phyloP scores from a whole-genome alignment of 2,329 filamentous ascomycete species.

The Curvularia eragrostidis region DNA sequence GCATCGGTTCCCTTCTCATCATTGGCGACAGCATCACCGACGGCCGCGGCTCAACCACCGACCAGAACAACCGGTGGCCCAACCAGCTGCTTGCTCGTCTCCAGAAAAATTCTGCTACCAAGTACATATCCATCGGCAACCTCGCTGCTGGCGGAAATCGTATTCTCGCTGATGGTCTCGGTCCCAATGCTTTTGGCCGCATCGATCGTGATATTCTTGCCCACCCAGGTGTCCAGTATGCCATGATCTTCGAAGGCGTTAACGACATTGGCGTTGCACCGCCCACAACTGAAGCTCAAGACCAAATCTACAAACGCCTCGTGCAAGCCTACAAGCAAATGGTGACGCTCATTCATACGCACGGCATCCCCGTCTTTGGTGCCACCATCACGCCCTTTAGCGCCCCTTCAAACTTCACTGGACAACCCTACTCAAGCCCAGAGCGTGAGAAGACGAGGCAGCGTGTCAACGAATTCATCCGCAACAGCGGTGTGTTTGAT shows the following conservation, averaged over 20 bases:
- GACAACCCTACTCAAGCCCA: slow-evolving; percentile 43
- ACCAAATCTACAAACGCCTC: slow-evolving; percentile 58
- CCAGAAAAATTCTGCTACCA: slow-evolving; percentile 50
- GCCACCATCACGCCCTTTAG: slow-evolving; percentile 72
- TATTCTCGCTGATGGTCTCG: slow-evolving; percentile 66
- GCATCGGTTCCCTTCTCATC: slow-evolving; percentile 58
- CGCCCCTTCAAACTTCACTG: slow-evolving; percentile 43
- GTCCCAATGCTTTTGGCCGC: slow-evolving; percentile 66
- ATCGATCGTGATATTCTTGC: slow-evolving; percentile 70
- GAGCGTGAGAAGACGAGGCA: slow-evolving; percentile 63
- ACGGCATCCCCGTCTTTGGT: slow-evolving; percentile 64
- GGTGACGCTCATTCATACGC: slow-evolving; percentile 60
- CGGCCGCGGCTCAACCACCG: slow-evolving; percentile 65
- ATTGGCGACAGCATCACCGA: slow-evolving; percentile 72
- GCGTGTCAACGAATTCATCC: slow-evolving; percentile 67
- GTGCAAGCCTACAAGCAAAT: slow-evolving; percentile 67
- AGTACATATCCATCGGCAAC: slow-evolving; percentile 65
- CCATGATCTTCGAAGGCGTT: slow-evolving; percentile 72
- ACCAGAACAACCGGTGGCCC: slow-evolving; percentile 62
- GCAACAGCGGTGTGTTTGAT: slow-evolving; percentile 64
- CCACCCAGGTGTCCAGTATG: slow-evolving; percentile 64
- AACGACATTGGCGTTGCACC: slow-evolving; percentile 65
- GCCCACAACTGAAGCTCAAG: slow-evolving; percentile 55
- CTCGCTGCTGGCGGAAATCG: slow-evolving; percentile 74
- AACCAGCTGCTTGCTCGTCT: slow-evolving; percentile 55